Percentiles rank a stretch among this genome's conserved stretches.
Conservation (phyloP, 1,139 yeast species). For the Meyerozyma guilliermondii region DNA sequence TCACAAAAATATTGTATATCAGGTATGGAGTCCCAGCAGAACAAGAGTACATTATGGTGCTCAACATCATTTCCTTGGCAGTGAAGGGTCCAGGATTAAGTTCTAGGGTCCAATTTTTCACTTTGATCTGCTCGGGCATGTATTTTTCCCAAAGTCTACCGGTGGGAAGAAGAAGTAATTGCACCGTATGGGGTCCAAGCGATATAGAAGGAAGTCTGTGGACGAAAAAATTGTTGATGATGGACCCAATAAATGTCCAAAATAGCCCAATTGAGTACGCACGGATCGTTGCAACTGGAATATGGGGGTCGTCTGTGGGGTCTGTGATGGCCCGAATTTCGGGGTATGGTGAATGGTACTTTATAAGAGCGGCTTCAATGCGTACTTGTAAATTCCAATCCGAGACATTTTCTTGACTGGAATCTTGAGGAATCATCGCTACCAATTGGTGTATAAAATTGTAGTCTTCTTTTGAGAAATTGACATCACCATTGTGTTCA, state of each 20-base stretch:
- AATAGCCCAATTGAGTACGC: slow-evolving; percentile 32
- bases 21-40: slow-evolving; percentile 43
- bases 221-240: slow-evolving; percentile 40
- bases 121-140: slow-evolving; percentile 21
- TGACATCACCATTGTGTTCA: slow-evolving; percentile 40
- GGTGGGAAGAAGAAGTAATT: slow-evolving; percentile 37
- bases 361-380: slow-evolving; percentile 5
- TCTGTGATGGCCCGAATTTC: slow-evolving; percentile 6
- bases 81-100: slow-evolving; percentile 41
- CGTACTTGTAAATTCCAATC: slow-evolving; percentile 5
- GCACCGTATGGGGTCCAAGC: slow-evolving; percentile 39
- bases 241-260: slow-evolving; percentile 41
- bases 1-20: slow-evolving; percentile 40
- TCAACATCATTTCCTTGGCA: slow-evolving; percentile 28
- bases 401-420: slow-evolving; percentile 2
- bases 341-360: slow-evolving; percentile 6
- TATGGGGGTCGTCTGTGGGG: slow-evolving; percentile 6
- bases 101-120: slow-evolving; percentile 21
- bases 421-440: slow-evolving; percentile 15
- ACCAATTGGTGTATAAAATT: slow-evolving; percentile 28
- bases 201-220: slow-evolving; percentile 40
- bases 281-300: slow-evolving; percentile 6
- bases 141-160: slow-evolving; percentile 38
- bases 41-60: slow-evolving; percentile 42
- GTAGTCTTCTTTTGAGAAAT: slow-evolving; percentile 35